phyloP scores from a whole-genome alignment of 169 alveolate species.

The Plasmodium chabaudi region DNA sequence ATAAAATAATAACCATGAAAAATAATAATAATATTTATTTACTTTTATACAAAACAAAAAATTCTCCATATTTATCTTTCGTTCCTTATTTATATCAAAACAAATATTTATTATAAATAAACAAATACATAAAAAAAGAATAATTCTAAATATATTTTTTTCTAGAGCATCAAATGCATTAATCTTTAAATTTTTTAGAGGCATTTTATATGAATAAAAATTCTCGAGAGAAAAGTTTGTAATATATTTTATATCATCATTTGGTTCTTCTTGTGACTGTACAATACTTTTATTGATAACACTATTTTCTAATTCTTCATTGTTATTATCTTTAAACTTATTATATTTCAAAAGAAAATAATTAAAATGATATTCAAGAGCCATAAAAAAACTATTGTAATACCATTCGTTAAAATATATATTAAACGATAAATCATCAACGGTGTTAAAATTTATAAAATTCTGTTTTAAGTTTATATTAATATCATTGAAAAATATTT shows the following conservation, averaged over 20 bases:
- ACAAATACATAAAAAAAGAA: conserved; percentile 51
- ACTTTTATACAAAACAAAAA: conserved; percentile 54
- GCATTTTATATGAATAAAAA: conserved; percentile 41
- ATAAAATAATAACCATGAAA: conserved; percentile 59
- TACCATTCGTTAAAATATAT: conserved; percentile 68
- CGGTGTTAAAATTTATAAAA: conserved; percentile 43
- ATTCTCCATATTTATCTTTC: conserved; percentile 43
- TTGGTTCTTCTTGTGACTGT: background rate
- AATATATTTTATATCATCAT: background rate
- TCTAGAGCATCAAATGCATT: conserved; percentile 67
- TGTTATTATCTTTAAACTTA: background rate
- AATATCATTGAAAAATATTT: conserved; percentile 51
- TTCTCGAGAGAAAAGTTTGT: conserved; percentile 16
- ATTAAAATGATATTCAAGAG: conserved; percentile 56
- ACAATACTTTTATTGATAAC: background rate
- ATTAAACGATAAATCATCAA: conserved; percentile 62
- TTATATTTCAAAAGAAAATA: conserved; percentile 21
- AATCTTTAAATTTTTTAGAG: conserved; percentile 29
- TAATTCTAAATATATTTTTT: conserved; percentile 54
- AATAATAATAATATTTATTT: conserved; percentile 68
- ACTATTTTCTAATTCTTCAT: background rate
- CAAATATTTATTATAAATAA: conserved; percentile 43
- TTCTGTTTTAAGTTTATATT: conserved; percentile 69
- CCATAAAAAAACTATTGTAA: conserved; percentile 63
- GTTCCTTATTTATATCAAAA: conserved; percentile 64